Evolutionary conservation across 1,284 basidiomycete species (phyloP), one percentile per base, ranked within the genome.

Genomic region (Fomes fomentarius): DNA sequence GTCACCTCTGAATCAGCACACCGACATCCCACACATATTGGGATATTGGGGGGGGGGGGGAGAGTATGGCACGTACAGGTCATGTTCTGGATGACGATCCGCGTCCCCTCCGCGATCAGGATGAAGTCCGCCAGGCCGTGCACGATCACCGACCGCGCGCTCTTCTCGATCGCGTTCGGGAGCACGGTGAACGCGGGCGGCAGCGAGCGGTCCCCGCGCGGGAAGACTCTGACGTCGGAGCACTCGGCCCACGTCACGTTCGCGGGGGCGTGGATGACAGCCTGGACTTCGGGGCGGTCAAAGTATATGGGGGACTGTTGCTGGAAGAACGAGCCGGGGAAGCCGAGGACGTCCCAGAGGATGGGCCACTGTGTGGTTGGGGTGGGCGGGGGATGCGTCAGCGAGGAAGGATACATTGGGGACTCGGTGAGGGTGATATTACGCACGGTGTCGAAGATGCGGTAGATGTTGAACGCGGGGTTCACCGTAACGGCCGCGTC

Each of bases 321-420:
- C 41, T 89, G 73, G 2, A 63, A 57, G 71, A 85, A 88, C 0
- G 85, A 83, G 8, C 84, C 87, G 0, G 89, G 88, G 75, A 87
- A 88, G 15, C 87, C 89, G 33, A 91, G 82, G 7, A 90, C 85
- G 60, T 91, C 88, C 87, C 85, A 91, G 11, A 87, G 71, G 37
- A 89, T 68, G 0, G 81, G 81, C 57, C 73, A 81, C 71, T 76
- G 15, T 61, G 12, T 69, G 68, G 64, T 65, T 14, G n/a, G 9
- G 7, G 11, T 6, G 28, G 17, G 11, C 17, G 10, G 21, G 37
- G 25, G 22, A 25, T 3, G 41, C 5, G 2, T 14, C 17, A 15
- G 3, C 10, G 21, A 34, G 58, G 31, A 49, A 4, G 45, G 19
- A 31, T 15, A 17, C 21, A 12, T 12, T 6, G 12, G 6, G 15